Evolutionary conservation across 768 basidiomycete genomes (phyloP).

Genomic region (Tulasnella sp.): DNA sequence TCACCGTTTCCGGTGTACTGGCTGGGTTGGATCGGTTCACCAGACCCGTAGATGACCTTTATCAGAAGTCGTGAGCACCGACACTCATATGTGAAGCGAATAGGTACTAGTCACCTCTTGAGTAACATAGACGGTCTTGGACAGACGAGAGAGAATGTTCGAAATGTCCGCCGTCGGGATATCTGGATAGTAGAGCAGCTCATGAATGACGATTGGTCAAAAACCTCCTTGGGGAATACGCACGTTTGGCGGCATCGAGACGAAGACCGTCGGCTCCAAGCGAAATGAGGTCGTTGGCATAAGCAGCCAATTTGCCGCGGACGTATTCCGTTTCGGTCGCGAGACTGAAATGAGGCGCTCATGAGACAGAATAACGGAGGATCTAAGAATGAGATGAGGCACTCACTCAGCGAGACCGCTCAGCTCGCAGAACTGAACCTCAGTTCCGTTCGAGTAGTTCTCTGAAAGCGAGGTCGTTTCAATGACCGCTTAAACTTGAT

Average conservation of each 20-base stretch:
- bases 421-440: conserved; percentile 7
- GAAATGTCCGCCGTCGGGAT: conserved; percentile 43
- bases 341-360: conserved; percentile 28
- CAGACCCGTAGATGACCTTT: conserved; percentile 31
- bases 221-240: not conserved
- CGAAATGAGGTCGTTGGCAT: conserved; percentile 48
- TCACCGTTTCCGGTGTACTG: conserved; percentile 47
- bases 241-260: conserved; percentile 12
- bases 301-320: conserved; percentile 38
- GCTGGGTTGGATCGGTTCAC: conserved; percentile 42
- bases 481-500: not conserved
- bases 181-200: conserved; percentile 28
- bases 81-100: not conserved
- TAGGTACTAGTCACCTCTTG: conserved; percentile 34
- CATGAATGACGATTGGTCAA: not conserved
- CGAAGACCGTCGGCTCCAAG: conserved; percentile 33
- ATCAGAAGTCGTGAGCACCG: not conserved
- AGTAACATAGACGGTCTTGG: conserved; percentile 41
- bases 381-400: too few species aligned
- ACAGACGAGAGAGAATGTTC: conserved; percentile 40
- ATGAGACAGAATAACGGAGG: too few species aligned
- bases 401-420: conserved; percentile 16
- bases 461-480: not conserved
- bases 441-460: conserved; percentile 14
- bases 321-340: conserved; percentile 55